A percentile compares a stretch with the other conserved stretches of the same genome.
Conservation (phyloP, 805 yeast species). For the Wickerhamiella kurtzmanii region DNA sequence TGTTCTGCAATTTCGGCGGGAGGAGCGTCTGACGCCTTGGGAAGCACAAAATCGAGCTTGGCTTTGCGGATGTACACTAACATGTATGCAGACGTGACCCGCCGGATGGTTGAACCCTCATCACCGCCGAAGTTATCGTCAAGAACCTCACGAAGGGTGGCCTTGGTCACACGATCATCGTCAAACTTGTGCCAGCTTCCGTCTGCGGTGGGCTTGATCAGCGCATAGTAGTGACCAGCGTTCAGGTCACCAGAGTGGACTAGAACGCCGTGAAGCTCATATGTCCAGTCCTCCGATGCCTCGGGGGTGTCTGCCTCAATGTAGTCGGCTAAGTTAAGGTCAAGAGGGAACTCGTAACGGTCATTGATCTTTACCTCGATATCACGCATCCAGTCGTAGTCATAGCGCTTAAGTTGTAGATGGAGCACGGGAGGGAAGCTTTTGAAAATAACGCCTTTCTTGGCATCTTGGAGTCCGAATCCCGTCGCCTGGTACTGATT, state of each 20-base stretch:
- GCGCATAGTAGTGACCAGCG: conserved; percentile 91
- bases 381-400: conserved; percentile 82
- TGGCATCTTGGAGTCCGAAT: conserved; percentile 85
- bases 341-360: conserved; percentile 74
- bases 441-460: conserved; percentile 87
- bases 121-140: conserved; percentile 87
- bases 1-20: conserved; percentile 46
- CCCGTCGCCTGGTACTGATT: conserved; percentile 90
- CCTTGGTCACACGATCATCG: conserved; percentile 88
- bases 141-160: conserved; percentile 70
- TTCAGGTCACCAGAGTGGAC: conserved; percentile 95
- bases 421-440: conserved; percentile 87
- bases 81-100: conserved; percentile 95
- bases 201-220: conserved; percentile 64
- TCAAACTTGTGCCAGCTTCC: conserved; percentile 84
- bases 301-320: conserved; percentile 36
- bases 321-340: conserved; percentile 67
- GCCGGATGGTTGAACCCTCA: conserved; percentile 35
- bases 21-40: conserved; percentile 46
- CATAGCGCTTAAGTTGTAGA: conserved; percentile 85
- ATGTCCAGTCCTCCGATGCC: conserved; percentile 52
- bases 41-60: conserved; percentile 43
- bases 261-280: conserved; percentile 80
- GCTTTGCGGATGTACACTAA: conserved; percentile 73
- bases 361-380: conserved; percentile 85